Percentiles rank a stretch among this genome's conserved stretches.
Conservation (phyloP, 805 yeast genomes). For the Starmerella sirachaensis region DNA sequence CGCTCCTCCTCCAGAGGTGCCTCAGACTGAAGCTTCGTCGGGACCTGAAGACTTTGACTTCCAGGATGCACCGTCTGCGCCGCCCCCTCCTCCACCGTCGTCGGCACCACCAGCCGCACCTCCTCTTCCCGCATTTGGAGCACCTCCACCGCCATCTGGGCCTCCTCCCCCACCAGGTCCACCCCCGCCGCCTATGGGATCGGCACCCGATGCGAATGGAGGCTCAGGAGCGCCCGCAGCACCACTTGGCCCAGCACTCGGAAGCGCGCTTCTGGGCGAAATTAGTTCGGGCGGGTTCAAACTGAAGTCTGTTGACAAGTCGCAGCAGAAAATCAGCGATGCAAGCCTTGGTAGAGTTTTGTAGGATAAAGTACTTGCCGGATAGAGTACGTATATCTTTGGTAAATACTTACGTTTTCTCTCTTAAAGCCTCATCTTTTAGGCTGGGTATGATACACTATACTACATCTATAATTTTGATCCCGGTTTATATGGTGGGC, state of each 20-base stretch:
- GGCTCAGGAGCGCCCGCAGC: constrained; percentile 25
- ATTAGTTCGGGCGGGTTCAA: constrained; percentile 26
- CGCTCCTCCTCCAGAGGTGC: constrained; percentile 18
- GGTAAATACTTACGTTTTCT: no score
- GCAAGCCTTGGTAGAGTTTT: constrained; percentile 25
- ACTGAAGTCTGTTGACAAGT: constrained; percentile 25
- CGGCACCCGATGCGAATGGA: constrained; percentile 29
- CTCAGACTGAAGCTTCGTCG: neutral
- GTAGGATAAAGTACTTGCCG: constrained; percentile 11
- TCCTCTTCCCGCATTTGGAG: constrained; percentile 1
- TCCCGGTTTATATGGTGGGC: no score
- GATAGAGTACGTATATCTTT: no score
- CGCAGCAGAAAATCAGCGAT: constrained; percentile 23
- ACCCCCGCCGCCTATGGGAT: constrained; percentile 29
- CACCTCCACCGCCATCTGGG: constrained; percentile 26
- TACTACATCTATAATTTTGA: no score
- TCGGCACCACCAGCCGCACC: constrained; percentile 7
- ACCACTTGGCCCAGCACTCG: constrained; percentile 22
- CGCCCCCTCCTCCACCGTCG: constrained; percentile 26
- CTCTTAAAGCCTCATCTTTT: no score
- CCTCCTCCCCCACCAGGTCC: constrained; percentile 23
- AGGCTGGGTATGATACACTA: no score
- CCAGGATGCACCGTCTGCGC: constrained; percentile 18
- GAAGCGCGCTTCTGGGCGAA: constrained; percentile 26
- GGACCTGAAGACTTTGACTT: constrained; percentile 12